Evolutionary conservation across 805 yeast species (phyloP).

Genomic region (Tetrapisispora namnaoensis): DNA sequence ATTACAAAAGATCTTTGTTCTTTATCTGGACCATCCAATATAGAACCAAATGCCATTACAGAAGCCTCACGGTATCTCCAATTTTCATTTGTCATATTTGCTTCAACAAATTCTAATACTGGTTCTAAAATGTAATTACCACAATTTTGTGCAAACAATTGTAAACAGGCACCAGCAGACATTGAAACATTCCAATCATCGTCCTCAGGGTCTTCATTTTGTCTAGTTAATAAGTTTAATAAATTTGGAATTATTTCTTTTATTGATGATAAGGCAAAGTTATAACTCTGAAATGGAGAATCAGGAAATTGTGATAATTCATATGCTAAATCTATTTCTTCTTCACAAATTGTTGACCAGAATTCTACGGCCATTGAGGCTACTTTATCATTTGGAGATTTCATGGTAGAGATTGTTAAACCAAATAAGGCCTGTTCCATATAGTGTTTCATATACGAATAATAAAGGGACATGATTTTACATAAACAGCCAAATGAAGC

Average conservation of each 20-base stretch:
- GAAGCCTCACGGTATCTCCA: constrained; percentile 97
- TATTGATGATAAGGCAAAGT: constrained; percentile 79
- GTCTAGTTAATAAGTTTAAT: constrained; percentile 68
- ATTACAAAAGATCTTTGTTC: constrained; percentile 58
- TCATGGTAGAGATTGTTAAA: constrained; percentile 87
- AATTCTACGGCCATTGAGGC: constrained; percentile 98
- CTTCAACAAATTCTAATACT: constrained; percentile 73
- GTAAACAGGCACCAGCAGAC: constrained; percentile 98
- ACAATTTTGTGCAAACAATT: constrained; percentile 84
- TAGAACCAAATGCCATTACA: constrained; percentile 97
- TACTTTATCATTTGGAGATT: constrained; percentile 59
- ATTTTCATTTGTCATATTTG: constrained; percentile 45
- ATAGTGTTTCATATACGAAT: constrained; percentile 81
- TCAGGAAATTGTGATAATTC: constrained; percentile 55
- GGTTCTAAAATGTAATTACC: constrained; percentile 81
- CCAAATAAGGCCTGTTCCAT: constrained; percentile 96
- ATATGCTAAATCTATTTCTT: constrained; percentile 71
- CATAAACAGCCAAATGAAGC: constrained; percentile 95
- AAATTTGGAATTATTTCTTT: constrained; percentile 82
- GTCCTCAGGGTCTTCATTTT: constrained; percentile 87
- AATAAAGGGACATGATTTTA: constrained; percentile 81
- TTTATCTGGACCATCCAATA: constrained; percentile 86
- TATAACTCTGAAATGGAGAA: constrained; percentile 45
- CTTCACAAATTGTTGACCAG: constrained; percentile 99
- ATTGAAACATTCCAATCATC: constrained; percentile 97